phyloP scores from a whole-genome alignment of 2,329 filamentous ascomycete species.

The Geosmithia putterillii region DNA sequence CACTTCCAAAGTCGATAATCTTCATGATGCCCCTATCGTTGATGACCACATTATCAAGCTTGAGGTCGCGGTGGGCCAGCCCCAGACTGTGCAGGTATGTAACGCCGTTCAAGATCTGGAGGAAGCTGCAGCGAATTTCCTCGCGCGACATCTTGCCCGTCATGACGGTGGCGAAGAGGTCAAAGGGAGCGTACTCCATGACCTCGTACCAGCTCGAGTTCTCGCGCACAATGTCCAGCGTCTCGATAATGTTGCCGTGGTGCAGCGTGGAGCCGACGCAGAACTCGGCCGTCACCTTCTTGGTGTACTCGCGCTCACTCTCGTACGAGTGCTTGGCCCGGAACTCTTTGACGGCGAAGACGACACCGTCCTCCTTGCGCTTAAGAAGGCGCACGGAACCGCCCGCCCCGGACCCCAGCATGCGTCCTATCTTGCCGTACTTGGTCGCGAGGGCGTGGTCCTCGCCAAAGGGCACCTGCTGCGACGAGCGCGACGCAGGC shows the following conservation, averaged over 20 bases:
- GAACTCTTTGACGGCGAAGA: conserved; percentile 98
- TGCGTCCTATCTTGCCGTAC: conserved; percentile 91
- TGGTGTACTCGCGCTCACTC: conserved; percentile 88
- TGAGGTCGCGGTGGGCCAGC: conserved; percentile 85
- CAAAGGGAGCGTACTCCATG: conserved; percentile 96
- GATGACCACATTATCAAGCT: conserved; percentile 95
- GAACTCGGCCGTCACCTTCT: conserved; percentile 96
- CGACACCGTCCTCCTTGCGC: conserved; percentile 79
- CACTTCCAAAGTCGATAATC: conserved; percentile 96
- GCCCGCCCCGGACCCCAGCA: conserved; percentile 85
- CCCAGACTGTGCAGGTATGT: conserved; percentile 93
- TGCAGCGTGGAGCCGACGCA: conserved; percentile 95
- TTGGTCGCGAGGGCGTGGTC: conserved; percentile 84
- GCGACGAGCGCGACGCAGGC: conserved; percentile 31
- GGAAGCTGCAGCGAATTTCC: conserved; percentile 80
- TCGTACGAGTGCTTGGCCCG: conserved; percentile 85
- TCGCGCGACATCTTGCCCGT: conserved; percentile 92
- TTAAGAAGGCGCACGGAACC: conserved; percentile 93
- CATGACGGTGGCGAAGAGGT: conserved; percentile 98
- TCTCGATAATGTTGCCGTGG: conserved; percentile 97
- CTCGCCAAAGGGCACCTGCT: conserved; percentile 79
- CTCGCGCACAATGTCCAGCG: conserved; percentile 90
- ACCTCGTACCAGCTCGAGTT: conserved; percentile 94
- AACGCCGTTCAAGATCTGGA: conserved; percentile 91
- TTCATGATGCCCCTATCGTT: conserved; percentile 98